Evolutionary conservation across 2,329 filamentous ascomycete genomes (phyloP), one percentile per base, ranked within the genome.

Genomic region (Coniochaeta sp.): DNA sequence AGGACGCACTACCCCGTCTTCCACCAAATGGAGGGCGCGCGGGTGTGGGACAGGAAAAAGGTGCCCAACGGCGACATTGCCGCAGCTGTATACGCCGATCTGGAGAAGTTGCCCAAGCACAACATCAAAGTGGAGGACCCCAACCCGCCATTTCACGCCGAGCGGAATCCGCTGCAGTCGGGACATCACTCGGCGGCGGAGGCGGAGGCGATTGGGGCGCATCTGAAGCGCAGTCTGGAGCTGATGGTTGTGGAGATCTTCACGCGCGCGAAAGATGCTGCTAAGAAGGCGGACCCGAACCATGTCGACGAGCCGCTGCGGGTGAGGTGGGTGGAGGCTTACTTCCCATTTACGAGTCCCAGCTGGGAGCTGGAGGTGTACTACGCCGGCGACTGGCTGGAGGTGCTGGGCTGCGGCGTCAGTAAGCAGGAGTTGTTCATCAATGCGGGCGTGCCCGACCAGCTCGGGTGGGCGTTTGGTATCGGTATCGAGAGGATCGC

Each of bases 21-120:
- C 69, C 94, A 99, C 71, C 94, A 99, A 72, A 97, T 97, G 91
- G 94, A 99, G 68, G 92, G 91, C 12, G 92, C 92, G 8, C 79
- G 87, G 60, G 86, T 91, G 51, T 99, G 94, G 92, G 87, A 94
- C 64, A 81, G 89, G 9, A 75, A 65, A 26, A 78, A 73, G 65
- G 80, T 79, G 42, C 76, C 73, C 51, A 73, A 68, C 54, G 77
- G 75, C 16, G 78, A 86, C 57, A 66, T 91, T 16, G 80, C 80
- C 1, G 73, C 81, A 14, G 79, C 81, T 12, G 83, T 97, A 7
- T 81, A 78, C 72, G 77, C 77, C 31, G 89, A 95, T 63, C 60
- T 95, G 26, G 79, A 82, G 50, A 76, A 71, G 51, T 77, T 97
- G 28, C 89, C 91, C 7, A 78, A 73, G 54, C 90, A 95, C 65